phyloP scores from a whole-genome alignment of 2,329 filamentous ascomycete species.

The Scortechinia acanthostroma region DNA sequence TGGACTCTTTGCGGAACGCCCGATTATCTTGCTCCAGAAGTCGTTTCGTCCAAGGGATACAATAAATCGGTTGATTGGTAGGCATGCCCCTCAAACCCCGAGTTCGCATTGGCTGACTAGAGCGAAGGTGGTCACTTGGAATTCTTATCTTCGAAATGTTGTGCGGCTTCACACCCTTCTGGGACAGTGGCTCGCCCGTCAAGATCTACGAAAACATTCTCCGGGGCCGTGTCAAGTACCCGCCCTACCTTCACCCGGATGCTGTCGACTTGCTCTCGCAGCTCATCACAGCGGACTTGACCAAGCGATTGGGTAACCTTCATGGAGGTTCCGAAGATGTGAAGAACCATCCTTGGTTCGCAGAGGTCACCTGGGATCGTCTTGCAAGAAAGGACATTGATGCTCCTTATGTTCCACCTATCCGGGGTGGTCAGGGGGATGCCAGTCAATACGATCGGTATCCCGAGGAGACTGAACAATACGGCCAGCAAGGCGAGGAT shows the following conservation, averaged over 20 bases:
- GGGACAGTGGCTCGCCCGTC: constrained; percentile 95
- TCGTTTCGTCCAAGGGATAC: constrained; percentile 98
- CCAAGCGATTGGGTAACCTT: constrained; percentile 88
- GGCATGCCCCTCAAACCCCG: constrained; percentile 23
- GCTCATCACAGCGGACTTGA: constrained; percentile 88
- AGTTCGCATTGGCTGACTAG: background rate
- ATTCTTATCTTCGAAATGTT: constrained; percentile 99
- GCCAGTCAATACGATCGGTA: constrained; percentile 97
- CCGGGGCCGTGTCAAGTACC: constrained; percentile 91
- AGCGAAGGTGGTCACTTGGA: constrained; percentile 87
- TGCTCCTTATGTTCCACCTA: constrained; percentile 91
- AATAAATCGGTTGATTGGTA: constrained; percentile 99
- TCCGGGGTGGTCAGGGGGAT: constrained; percentile 87
- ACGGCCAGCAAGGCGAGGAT: constrained; percentile 73
- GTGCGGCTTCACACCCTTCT: constrained; percentile 97
- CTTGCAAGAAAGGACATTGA: constrained; percentile 94
- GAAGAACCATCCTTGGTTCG: constrained; percentile 92
- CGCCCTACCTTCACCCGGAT: constrained; percentile 87
- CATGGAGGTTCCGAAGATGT: constrained; percentile 87
- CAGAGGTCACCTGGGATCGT: constrained; percentile 95
- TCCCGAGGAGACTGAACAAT: constrained; percentile 90
- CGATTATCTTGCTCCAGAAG: constrained; percentile 93
- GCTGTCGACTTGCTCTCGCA: constrained; percentile 87
- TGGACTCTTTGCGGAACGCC: constrained; percentile 98
- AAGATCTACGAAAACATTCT: constrained; percentile 99